Evolutionary conservation across 257 asterid species (phyloP), one percentile per base, ranked within the genome.

Genomic region (Solanum boliviense): DNA sequence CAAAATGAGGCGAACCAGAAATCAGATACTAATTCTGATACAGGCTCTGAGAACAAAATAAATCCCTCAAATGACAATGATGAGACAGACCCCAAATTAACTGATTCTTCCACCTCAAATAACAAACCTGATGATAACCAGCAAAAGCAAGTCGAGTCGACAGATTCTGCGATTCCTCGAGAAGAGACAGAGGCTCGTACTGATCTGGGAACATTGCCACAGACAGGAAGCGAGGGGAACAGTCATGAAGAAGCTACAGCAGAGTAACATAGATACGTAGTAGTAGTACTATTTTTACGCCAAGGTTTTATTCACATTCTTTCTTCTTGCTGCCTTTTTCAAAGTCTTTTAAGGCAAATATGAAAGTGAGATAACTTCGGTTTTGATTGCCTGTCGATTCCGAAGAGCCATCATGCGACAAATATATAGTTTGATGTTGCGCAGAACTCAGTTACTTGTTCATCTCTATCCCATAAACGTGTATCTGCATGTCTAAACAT

Each of bases 111-210:
- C 48, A 85, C 73, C 89, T 88, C 93, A 83, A 84, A 85, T 73
- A 89, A 31, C 36, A 89, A 86, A 83, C 48, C 73, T 48, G 90
- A 89, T 36, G 75, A 81, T 20, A 85, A 31, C 32, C 91, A 86
- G 46, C 89, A 86, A 15, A 91, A 87, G 25, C 86, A 89, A 86
- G 91, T 67, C 65, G 92, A 91, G 84, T 87, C 95, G 2, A 70
- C 97, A 25, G 81, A 46, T 82, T 87, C 94, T 84, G 87, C 92
- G 38, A 36, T 93, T 87, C 95, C 93, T 31, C 92, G 88, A 87
- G 96, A 93, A 86, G 96, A 92, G 93, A 93, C 89, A 84, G 98
- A 94, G 4, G 92, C 95, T 71, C 98, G 93, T 39, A 93, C 91
- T 1, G 95, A 94, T 89, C 84, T 94, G 81, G 93, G 87, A 78